Evolutionary conservation across 2,329 filamentous ascomycete species (phyloP).

Genomic region (Claviceps digitariae): DNA sequence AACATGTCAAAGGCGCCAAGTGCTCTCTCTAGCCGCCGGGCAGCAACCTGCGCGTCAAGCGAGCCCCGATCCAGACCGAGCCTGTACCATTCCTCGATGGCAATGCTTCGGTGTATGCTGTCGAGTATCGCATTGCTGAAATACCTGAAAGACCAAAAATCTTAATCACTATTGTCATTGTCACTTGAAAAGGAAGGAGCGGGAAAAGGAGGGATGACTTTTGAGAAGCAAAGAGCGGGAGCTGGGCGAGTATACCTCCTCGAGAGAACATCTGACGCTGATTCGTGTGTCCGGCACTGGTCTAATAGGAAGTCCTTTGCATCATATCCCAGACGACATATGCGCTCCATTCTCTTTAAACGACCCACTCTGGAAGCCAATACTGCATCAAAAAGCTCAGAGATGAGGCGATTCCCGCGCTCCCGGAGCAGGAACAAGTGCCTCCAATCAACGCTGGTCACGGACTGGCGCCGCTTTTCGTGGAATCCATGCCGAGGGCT

Average conservation of each 20-base stretch:
- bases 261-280: constrained; percentile 61
- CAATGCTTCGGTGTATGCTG: constrained; percentile 67
- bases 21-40: constrained; percentile 49
- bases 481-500: constrained; percentile 46
- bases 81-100: constrained; percentile 61
- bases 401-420: constrained; percentile 36
- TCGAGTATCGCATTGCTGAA: constrained; percentile 63
- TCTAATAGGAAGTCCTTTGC: constrained; percentile 70
- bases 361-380: constrained; percentile 58
- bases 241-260: constrained; percentile 35
- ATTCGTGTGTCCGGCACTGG: constrained; percentile 46
- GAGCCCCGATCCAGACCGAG: constrained; percentile 12
- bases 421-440: constrained; percentile 45
- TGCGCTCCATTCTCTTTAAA: constrained; percentile 53
- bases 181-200: background rate
- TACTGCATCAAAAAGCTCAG: constrained; percentile 49
- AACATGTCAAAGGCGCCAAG: constrained; percentile 85
- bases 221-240: background rate
- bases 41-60: constrained; percentile 23
- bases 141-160: constrained; percentile 37
- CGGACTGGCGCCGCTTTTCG: constrained; percentile 37
- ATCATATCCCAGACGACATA: constrained; percentile 68
- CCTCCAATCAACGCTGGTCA: constrained; percentile 60
- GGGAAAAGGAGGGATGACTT: background rate
- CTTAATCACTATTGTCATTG: constrained; percentile 3